Base-by-base conservation (phyloP, 495 filamentous ascomycete genomes). In the Apiosordaria backusii region DNA sequence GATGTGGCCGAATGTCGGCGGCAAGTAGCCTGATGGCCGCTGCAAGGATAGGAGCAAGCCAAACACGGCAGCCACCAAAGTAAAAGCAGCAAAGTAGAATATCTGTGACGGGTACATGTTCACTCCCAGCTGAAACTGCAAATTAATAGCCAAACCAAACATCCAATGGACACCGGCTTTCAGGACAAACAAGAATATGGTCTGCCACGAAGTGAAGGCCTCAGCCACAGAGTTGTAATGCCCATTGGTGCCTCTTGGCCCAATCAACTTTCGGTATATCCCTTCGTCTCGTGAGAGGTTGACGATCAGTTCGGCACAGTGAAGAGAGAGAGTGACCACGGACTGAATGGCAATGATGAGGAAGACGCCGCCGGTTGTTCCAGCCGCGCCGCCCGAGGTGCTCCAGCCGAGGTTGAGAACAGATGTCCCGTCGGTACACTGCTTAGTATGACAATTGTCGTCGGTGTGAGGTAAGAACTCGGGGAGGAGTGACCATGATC, bases 121-220 rank as follows among this genome's bases (percentile, higher is more conserved):
- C 50, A 80, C 72, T 19, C 71, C 73, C 45, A 77, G 67, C 9
- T 67, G 67, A 66, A 68, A 73, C 55, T 75, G 74, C 65, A 77
- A 63, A 60, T 71, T 69, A 62, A 78, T 70, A 24, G 70, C 68
- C 15, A 81, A 69, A 65, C 81, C 81, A 62, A 83, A 80, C 2
- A 82, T 60, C 81, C 82, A 83, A 70, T 83, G 81, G 9, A 80
- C 68, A 29, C 76, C 65, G 0, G 80, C 69, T 63, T 84, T 84
- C 60, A 79, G 63, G 50, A 68, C 60, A 60, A 82, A 78, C 35
- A 83, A 73, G n/a, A 73, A 61, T 50, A 79, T 60, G 3, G 75
- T 80, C 67, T 80, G 73, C 81, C 81, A 83, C 22, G 71, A 75
- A 0, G 70, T 76, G 58, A 75, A 73, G 10, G 79, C 81, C 4